Conservation (phyloP, 2,329 filamentous ascomycete species). For the Tolypocladium guangdongense region DNA sequence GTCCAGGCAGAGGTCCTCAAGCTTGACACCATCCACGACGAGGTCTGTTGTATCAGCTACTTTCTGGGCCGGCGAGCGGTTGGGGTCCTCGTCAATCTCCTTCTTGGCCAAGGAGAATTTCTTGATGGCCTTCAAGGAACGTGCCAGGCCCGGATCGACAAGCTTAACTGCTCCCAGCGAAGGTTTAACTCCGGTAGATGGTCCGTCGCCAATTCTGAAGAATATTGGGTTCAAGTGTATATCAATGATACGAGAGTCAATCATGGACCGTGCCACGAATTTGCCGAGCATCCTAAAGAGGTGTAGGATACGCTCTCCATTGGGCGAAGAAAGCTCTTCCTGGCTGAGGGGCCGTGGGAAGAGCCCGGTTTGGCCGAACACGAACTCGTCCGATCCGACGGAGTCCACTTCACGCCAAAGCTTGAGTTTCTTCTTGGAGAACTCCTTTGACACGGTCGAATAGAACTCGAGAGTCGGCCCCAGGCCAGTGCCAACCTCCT, state of each 20-base stretch:
- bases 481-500: conserved; percentile 92
- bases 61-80: conserved; percentile 59
- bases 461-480: conserved; percentile 97
- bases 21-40: conserved; percentile 59
- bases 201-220: conserved; percentile 78
- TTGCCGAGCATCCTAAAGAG: conserved; percentile 91
- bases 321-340: conserved; percentile 60
- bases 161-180: conserved; percentile 83
- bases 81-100: conserved; percentile 61
- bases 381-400: conserved; percentile 63
- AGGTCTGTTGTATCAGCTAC: conserved; percentile 57
- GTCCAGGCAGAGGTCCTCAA: conserved; percentile 85
- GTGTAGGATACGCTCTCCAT: conserved; percentile 78
- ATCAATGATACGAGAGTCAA: conserved; percentile 95
- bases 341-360: conserved; percentile 87
- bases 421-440: conserved; percentile 93
- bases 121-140: conserved; percentile 77
- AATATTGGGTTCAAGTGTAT: conserved; percentile 96
- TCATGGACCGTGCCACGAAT: conserved; percentile 95
- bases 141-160: conserved; percentile 77
- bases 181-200: conserved; percentile 53
- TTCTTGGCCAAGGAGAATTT: conserved; percentile 78
- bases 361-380: conserved; percentile 71
- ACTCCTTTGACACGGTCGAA: conserved; percentile 92
- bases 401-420: conserved; percentile 90